A percentile compares a stretch with the other conserved stretches of the same genome.
Evolutionary conservation across 805 yeast species (phyloP).

Genomic region (Wickerhamiella domercqiae): DNA sequence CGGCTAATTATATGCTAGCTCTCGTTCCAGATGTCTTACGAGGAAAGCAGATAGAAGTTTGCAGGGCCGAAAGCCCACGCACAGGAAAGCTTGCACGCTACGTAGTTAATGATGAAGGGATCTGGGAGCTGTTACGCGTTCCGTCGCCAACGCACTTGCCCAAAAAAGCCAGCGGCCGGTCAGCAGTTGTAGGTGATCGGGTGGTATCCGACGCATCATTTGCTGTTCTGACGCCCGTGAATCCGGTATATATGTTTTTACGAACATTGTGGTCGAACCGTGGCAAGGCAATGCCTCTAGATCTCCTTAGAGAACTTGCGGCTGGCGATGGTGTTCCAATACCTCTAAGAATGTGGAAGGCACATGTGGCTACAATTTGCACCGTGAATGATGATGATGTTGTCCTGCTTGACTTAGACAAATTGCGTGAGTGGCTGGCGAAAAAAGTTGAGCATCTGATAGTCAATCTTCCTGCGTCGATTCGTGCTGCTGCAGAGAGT

Average conservation of each 20-base stretch:
- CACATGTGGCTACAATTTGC: conserved; percentile 8
- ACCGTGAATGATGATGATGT: conserved; percentile 1
- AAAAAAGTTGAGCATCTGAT: conserved; percentile 8
- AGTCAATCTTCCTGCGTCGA: conserved; percentile 12
- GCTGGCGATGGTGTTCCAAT: conserved; percentile 10
- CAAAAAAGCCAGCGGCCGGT: no score
- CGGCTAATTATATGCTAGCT: no score
- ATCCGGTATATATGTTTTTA: conserved; percentile 19
- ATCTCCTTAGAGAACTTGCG: conserved; percentile 17
- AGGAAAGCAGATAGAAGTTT: conserved; percentile 7
- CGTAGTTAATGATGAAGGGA: conserved; percentile 5
- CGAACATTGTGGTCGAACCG: conserved; percentile 13
- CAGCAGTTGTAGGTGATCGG: conserved; percentile 10
- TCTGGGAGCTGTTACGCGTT: conserved; percentile 17
- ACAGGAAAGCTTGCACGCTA: conserved; percentile 13
- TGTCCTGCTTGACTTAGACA: conserved; percentile 6
- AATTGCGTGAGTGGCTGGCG: conserved; percentile 14
- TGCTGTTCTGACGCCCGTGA: conserved; percentile 18
- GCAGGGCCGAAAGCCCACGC: conserved; percentile 16
- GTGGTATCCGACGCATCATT: conserved; percentile 14
- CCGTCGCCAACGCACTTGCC: conserved; percentile 6
- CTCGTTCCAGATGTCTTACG: conserved; percentile 11
- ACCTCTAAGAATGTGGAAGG: conserved; percentile 8
- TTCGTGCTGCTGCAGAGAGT: conserved; percentile 7
- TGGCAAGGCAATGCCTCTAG: conserved; percentile 15